Evolutionary conservation across 176 grass and related monocot species (phyloP).

Genomic region (Pharus latifolius): DNA sequence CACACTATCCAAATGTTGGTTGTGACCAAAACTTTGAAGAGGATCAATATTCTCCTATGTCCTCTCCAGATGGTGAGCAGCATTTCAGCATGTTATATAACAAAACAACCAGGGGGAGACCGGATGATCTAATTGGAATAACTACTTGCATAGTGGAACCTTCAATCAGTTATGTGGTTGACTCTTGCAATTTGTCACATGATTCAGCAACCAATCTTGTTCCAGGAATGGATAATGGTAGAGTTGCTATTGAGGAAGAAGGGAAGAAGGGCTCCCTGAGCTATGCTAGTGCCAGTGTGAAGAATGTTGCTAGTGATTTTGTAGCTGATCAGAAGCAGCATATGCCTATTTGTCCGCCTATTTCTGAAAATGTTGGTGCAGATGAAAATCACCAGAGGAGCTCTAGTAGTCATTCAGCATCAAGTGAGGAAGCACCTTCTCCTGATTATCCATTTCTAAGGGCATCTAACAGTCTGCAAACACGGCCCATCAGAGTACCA

Average conservation of each 20-base stretch:
- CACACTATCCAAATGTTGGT: slow-evolving; percentile 32
- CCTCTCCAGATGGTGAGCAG: slow-evolving; percentile 34
- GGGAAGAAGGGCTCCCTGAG: slow-evolving; percentile 7
- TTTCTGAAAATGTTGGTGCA: slow-evolving; percentile 32
- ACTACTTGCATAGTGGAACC: slow-evolving; percentile 42
- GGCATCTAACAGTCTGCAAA: slow-evolving; percentile 39
- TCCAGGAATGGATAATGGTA: slow-evolving; percentile 3
- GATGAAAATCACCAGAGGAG: slow-evolving; percentile 15
- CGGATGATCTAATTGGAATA: slow-evolving; percentile 38
- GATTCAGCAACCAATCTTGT: slow-evolving; percentile 15
- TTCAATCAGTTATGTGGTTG: slow-evolving; percentile 46
- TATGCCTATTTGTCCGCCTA: neutral
- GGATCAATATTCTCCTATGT: slow-evolving; percentile 38
- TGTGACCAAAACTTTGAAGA: slow-evolving; percentile 32
- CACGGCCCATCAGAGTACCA: slow-evolving; percentile 39
- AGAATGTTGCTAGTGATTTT: slow-evolving; percentile 6
- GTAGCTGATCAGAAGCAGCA: slow-evolving; percentile 13
- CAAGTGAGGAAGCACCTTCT: slow-evolving; percentile 39
- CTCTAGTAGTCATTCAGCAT: slow-evolving; percentile 50
- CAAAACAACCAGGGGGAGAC: slow-evolving; percentile 26
- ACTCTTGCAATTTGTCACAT: slow-evolving; percentile 32
- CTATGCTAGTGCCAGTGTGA: slow-evolving; percentile 8
- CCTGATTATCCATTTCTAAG: slow-evolving; percentile 49
- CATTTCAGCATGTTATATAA: slow-evolving; percentile 67
- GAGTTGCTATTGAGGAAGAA: slow-evolving; percentile 16